Percentiles rank a stretch among this genome's conserved stretches.
Evolutionary conservation across 2,329 filamentous ascomycete genomes (phyloP).

Genomic region (Helicocarpus griseus): DNA sequence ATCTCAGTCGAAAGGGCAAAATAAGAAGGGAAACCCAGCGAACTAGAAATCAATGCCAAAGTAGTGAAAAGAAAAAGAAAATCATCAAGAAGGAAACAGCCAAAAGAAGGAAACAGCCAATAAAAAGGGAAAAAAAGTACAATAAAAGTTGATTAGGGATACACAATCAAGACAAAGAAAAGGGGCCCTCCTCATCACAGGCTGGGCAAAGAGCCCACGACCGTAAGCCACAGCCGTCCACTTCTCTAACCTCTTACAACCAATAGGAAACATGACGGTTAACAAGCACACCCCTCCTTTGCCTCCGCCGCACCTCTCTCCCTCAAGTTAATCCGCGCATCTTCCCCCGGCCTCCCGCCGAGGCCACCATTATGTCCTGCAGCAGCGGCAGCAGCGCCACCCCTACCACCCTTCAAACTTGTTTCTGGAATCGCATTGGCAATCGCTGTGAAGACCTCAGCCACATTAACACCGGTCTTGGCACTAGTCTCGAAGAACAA

Average conservation of each 20-base stretch:
- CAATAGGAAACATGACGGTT: slow-evolving; percentile 3
- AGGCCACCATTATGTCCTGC: slow-evolving; percentile 51
- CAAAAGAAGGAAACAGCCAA: not conserved
- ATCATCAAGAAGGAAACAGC: not conserved
- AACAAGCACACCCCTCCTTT: slow-evolving; percentile 91
- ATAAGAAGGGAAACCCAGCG: not conserved
- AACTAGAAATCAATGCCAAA: not conserved
- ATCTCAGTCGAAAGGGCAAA: too few species aligned
- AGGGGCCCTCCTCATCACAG: not conserved
- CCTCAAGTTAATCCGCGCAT: slow-evolving; percentile 70
- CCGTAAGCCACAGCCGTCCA: too few species aligned
- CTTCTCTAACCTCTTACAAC: too few species aligned
- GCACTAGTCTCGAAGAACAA: slow-evolving; percentile 98
- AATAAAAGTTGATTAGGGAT: not conserved
- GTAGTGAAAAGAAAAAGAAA: not conserved
- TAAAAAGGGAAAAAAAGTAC: not conserved
- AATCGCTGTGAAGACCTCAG: slow-evolving; percentile 95
- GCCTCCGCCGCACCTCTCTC: slow-evolving; percentile 62
- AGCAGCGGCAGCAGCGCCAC: slow-evolving; percentile 50
- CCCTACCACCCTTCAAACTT: slow-evolving; percentile 78
- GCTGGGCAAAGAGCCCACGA: not conserved
- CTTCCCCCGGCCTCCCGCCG: slow-evolving; percentile 32
- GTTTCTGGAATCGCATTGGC: slow-evolving; percentile 97
- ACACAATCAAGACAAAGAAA: not conserved
- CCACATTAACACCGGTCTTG: slow-evolving; percentile 90